These are phyloP conservation scores for Nitzschia sp. DNA, from an alignment of 108 stramenopile species.

Conservation along the genomic window DNA sequence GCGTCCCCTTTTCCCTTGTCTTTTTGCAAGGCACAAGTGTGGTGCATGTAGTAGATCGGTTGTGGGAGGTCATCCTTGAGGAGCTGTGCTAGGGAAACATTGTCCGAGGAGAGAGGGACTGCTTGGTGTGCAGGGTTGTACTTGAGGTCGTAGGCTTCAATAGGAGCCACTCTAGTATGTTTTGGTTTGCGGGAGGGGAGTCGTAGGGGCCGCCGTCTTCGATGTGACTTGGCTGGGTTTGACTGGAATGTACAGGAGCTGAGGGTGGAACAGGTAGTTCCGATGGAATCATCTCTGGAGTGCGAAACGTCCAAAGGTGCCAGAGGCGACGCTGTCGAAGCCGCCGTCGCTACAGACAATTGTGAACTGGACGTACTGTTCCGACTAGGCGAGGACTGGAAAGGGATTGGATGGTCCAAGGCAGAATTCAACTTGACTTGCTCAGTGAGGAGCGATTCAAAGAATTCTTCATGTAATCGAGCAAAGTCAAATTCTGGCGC, in stretches of 20 bases:
- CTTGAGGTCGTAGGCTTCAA: slow-evolving; percentile 30
- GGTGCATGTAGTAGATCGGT: slow-evolving; percentile 42
- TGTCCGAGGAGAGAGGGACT: background rate
- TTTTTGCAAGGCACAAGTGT: slow-evolving; percentile 49
- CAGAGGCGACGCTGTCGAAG: background rate
- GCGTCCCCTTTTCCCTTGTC: slow-evolving; percentile 58
- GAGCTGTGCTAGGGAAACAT: background rate
- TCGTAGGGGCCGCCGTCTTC: background rate
- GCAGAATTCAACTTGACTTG: background rate
- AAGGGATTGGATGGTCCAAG: background rate
- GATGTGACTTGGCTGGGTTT: background rate
- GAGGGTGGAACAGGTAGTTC: slow-evolving; percentile 1
- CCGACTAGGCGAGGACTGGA: no score
- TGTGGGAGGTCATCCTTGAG: slow-evolving; percentile 3
- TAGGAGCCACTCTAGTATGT: slow-evolving; percentile 3
- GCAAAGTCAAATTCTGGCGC: slow-evolving; percentile 29
- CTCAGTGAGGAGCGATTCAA: slow-evolving; percentile 47
- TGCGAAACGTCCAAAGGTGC: background rate
- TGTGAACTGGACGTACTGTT: no score
- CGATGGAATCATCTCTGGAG: background rate
- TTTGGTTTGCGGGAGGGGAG: background rate
- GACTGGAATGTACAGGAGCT: background rate
- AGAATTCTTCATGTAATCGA: slow-evolving; percentile 49
- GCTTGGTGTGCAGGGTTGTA: slow-evolving; percentile 21
- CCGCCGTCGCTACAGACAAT: background rate